Evolutionary conservation across 129 eudicot species (phyloP).

Genomic region (Pulicaria dysenterica): DNA sequence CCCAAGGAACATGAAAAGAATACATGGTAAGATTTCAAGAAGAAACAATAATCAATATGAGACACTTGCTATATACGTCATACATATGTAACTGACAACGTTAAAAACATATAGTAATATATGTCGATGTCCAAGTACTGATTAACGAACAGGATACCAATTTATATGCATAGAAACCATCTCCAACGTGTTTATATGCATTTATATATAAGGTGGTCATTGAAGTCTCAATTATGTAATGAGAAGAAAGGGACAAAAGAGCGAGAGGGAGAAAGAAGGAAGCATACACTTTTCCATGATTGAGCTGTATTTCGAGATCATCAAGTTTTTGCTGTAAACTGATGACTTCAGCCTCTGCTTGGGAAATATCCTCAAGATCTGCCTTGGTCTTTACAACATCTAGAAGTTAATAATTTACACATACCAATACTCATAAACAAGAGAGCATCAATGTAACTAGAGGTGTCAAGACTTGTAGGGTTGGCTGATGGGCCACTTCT

Average conservation of each 20-base stretch:
- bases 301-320: constrained; percentile 57
- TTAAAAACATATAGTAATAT: not conserved
- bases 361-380: constrained; percentile 60
- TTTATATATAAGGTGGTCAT: too few relatives aligned
- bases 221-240: not conserved
- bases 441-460: constrained; percentile 4
- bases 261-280: constrained; percentile 2
- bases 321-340: constrained; percentile 62
- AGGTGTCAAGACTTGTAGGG: not conserved
- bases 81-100: not conserved
- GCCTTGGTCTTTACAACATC: constrained; percentile 53
- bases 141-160: not conserved
- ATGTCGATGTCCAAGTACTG: not conserved
- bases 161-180: constrained; percentile 14
- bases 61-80: not conserved
- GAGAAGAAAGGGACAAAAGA: not conserved
- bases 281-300: constrained; percentile 57
- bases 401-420: constrained; percentile 36
- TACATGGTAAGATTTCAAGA: constrained; percentile 5
- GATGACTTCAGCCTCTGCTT: constrained; percentile 56
- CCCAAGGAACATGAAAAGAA: constrained; percentile 25
- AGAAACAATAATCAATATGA: constrained; percentile 6
- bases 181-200: not conserved
- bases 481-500: constrained; percentile 1
- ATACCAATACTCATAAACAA: constrained; percentile 9